phyloP scores from a whole-genome alignment of 2,329 filamentous ascomycete species.

The Fusarium sp. region DNA sequence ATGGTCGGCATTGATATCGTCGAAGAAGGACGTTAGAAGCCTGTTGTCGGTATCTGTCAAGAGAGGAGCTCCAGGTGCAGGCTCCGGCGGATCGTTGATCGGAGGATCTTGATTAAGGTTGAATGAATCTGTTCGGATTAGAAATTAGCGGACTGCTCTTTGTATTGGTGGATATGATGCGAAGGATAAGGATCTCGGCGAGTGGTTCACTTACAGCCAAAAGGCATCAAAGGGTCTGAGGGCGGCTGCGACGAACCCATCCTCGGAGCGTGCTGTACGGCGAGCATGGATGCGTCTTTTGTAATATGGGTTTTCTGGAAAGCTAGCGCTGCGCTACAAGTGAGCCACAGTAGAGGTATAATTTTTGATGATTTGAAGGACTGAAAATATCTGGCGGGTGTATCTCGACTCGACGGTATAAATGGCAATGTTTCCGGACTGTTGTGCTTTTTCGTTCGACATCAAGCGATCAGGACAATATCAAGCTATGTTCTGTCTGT shows the following conservation, averaged over 20 bases:
- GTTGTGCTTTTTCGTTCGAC: background rate
- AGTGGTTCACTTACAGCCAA: slow-evolving; percentile 68
- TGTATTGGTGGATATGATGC: background rate
- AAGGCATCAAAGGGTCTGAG: slow-evolving; percentile 64
- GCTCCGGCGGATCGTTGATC: slow-evolving; percentile 64
- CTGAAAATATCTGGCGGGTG: background rate
- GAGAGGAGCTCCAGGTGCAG: slow-evolving; percentile 70
- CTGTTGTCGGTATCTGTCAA: slow-evolving; percentile 69
- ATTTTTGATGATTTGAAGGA: background rate
- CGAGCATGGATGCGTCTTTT: slow-evolving; percentile 63
- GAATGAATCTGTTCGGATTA: slow-evolving; percentile 52
- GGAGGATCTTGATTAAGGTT: slow-evolving; percentile 55
- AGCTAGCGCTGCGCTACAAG: slow-evolving; percentile 4
- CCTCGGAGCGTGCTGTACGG: slow-evolving; percentile 60
- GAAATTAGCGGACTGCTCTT: slow-evolving; percentile 38
- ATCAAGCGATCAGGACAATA: slow-evolving; percentile 2
- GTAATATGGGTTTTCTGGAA: slow-evolving; percentile 10
- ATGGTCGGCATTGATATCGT: slow-evolving; percentile 60
- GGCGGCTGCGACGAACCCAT: slow-evolving; percentile 67
- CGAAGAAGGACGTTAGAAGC: slow-evolving; percentile 66
- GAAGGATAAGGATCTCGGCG: background rate
- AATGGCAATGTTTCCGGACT: background rate
- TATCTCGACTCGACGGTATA: background rate
- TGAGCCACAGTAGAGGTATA: slow-evolving; percentile 1
- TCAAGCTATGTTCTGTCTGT: background rate